Evolutionary conservation across 768 basidiomycete genomes (phyloP), one percentile per base, ranked within the genome.

Genomic region (Hypsizygus marmoreus): DNA sequence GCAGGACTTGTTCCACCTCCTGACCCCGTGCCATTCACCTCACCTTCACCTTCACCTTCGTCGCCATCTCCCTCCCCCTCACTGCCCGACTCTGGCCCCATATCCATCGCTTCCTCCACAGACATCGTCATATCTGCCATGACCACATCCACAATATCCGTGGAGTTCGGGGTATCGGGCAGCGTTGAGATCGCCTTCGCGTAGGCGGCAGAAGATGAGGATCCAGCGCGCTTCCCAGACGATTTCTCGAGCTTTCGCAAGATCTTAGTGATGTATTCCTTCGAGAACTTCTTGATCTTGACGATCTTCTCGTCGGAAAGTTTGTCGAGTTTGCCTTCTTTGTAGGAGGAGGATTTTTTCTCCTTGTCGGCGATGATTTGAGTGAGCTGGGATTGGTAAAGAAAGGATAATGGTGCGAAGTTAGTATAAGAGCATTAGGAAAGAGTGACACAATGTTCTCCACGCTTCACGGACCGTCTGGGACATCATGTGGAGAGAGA

Each of bases 251-350:
- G 65, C 56, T 81, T 87, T 28, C 79, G 79, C 13, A 90, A 65
- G 8, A 95, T 69, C 67, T 95, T 97, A 45, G 77, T 69, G 45
- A 94, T 84, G 63, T 91, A 98, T 32, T 97, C 92, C 65, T 95
- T 93, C 25, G 87, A 75, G 61, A 94, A 98, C 60, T 89, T 86
- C 68, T 92, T 95, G 65, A 98, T 93, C 70, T 97, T 97, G 34
- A 62, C 58, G 16, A 78, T 70, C 63, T 97, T 97, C 53, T 98
- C 95, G 4, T 94, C 88, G 2, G 90, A 84, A 17, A 97, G 76
- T 2, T 77, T 30, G 2, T 92, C 88, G 11, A 95, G 75, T 42
- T 79, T 78, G 14, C 78, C 77, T n/a, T 87, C 83, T 45, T 75
- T 78, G 60, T 88, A 97, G 32, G 80, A 82, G 3, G 82, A 68